phyloP scores from a whole-genome alignment of 2,329 filamentous ascomycete species.

The Pestalotiopsis sp. region DNA sequence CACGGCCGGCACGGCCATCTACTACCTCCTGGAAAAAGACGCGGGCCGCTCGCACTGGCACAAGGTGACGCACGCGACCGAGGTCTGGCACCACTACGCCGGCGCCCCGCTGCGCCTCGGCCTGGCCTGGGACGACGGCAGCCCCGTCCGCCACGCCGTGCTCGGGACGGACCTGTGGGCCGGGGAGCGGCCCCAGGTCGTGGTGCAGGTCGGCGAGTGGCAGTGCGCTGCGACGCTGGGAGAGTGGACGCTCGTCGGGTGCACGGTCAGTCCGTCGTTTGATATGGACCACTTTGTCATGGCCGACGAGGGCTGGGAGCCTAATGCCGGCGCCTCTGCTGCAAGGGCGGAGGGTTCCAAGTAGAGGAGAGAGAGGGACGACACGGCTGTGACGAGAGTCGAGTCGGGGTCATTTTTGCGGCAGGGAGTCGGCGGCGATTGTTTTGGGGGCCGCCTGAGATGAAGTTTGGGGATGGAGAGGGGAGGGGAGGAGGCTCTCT shows the following conservation, averaged over 20 bases:
- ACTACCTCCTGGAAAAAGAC: slow-evolving; percentile 52
- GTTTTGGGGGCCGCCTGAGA: neutral
- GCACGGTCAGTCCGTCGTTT: slow-evolving; percentile 27
- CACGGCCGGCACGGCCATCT: slow-evolving; percentile 51
- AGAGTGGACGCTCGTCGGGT: slow-evolving; percentile 50
- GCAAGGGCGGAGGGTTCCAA: neutral
- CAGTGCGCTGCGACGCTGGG: slow-evolving; percentile 47
- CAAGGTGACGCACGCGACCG: slow-evolving; percentile 46
- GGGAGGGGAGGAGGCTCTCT: neutral
- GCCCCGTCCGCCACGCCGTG: slow-evolving; percentile 34
- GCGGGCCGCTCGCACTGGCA: slow-evolving; percentile 51
- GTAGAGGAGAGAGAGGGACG: neutral
- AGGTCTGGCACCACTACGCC: slow-evolving; percentile 58
- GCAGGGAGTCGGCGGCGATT: too few species aligned
- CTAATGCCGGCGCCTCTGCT: slow-evolving; percentile 13
- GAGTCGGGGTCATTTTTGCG: neutral
- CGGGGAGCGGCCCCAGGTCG: slow-evolving; percentile 44
- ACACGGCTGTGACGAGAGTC: neutral
- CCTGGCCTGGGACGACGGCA: slow-evolving; percentile 46
- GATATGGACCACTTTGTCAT: slow-evolving; percentile 30
- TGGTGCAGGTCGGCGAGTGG: slow-evolving; percentile 45
- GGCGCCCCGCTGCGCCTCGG: slow-evolving; percentile 50
- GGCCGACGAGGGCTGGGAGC: slow-evolving; percentile 29
- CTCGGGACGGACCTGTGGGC: slow-evolving; percentile 43
- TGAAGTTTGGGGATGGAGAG: neutral